phyloP scores from a whole-genome alignment of 2,329 filamentous ascomycete genomes.

The Corniculantispora saksenae region DNA sequence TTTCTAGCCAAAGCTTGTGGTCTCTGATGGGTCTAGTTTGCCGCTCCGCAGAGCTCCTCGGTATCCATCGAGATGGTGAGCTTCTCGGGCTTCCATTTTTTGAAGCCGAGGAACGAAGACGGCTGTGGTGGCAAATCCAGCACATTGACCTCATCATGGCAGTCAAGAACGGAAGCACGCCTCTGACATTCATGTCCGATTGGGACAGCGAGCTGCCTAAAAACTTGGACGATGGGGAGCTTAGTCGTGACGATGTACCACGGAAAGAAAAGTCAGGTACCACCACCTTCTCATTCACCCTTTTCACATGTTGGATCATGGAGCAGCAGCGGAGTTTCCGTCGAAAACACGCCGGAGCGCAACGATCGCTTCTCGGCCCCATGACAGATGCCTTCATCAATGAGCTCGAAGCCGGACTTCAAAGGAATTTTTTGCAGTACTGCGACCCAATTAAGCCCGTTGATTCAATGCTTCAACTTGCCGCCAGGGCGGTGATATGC shows the following conservation, averaged over 20 bases:
- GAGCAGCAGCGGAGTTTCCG: background rate
- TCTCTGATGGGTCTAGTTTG: constrained; percentile 18
- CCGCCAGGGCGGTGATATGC: constrained; percentile 13
- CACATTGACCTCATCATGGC: constrained; percentile 20
- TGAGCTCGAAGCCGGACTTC: background rate
- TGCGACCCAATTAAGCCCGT: background rate
- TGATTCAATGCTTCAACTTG: background rate
- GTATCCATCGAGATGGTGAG: constrained; percentile 24
- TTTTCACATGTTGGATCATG: constrained; percentile 1
- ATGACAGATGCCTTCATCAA: background rate
- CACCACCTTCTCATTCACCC: background rate
- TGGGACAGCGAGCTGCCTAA: constrained; percentile 20
- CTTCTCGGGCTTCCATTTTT: constrained; percentile 16
- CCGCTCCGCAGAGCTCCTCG: constrained; percentile 22
- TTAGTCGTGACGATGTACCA: background rate
- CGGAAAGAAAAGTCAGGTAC: background rate
- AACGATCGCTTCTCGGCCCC: background rate
- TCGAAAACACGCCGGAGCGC: background rate
- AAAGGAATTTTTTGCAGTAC: background rate
- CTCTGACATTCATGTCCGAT: constrained; percentile 9
- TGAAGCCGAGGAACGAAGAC: constrained; percentile 22
- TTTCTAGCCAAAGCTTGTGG: background rate
- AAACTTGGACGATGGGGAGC: background rate
- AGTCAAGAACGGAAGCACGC: constrained; percentile 18
- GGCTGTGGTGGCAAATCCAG: constrained; percentile 25